These are phyloP conservation scores for Hypoxylon sp. DNA, from an alignment of 2,329 filamentous ascomycete species.

Conservation along the genomic window DNA sequence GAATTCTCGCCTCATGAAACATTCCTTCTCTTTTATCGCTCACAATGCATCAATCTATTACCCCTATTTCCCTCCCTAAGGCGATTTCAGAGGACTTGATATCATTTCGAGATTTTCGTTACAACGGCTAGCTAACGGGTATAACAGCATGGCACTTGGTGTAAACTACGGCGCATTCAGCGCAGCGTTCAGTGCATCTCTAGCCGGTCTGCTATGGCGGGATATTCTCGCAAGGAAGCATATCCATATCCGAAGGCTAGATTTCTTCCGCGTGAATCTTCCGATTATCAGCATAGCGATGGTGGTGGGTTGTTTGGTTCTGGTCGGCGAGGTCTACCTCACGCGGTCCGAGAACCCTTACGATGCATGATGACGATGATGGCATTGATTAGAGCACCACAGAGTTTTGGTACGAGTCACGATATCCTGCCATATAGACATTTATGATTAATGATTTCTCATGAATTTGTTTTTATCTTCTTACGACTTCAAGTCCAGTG, in stretches of 20 bases:
- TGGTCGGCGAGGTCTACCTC: slow-evolving; percentile 71
- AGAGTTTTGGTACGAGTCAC: slow-evolving; percentile 18
- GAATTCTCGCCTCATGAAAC: not conserved
- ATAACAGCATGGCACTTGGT: slow-evolving; percentile 75
- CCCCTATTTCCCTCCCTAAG: not conserved
- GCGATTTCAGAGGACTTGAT: not conserved
- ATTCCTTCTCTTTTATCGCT: not conserved
- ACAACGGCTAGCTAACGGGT: slow-evolving; percentile 10
- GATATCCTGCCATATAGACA: slow-evolving; percentile 13
- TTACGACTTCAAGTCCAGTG: not conserved
- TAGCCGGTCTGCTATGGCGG: slow-evolving; percentile 80
- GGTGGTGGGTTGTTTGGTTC: slow-evolving; percentile 67
- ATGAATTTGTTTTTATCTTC: not conserved
- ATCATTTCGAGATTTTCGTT: not conserved
- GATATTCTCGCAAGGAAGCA: slow-evolving; percentile 79
- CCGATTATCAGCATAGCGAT: slow-evolving; percentile 79
- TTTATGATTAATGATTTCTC: slow-evolving; percentile 13
- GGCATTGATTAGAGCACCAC: slow-evolving; percentile 19
- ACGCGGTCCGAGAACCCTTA: slow-evolving; percentile 54
- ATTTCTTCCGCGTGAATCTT: slow-evolving; percentile 78
- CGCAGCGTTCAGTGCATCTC: slow-evolving; percentile 78
- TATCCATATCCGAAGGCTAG: slow-evolving; percentile 73
- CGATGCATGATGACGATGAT: slow-evolving; percentile 18
- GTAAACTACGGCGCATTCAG: slow-evolving; percentile 84
- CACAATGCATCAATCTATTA: not conserved